Base-by-base conservation (phyloP, 2,329 filamentous ascomycete genomes). In the Pseudophaeomoniella oleicola region DNA sequence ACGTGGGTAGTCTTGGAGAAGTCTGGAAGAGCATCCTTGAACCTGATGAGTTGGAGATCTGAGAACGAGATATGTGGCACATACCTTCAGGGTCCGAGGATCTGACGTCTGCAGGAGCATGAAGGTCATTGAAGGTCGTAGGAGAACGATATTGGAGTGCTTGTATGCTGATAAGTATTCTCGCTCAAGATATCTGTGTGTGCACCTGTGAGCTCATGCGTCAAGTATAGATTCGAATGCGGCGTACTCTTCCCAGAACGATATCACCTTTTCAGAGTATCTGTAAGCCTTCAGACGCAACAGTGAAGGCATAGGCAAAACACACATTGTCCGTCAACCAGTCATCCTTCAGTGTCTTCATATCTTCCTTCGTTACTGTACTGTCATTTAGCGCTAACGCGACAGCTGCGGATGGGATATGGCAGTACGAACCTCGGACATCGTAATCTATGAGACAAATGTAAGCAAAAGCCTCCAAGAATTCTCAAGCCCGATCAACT, bases 181-280 rank as follows among this genome's bases (percentile, higher is more conserved):
- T 43, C 78, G 83, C 59, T 98, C 90, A 45, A 98, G 76, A 55
- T 82, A 87, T 62, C 78, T 63, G 43, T 17, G 34, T 35, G 37
- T 35, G 27, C 29, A 32, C 16, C 40, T 46, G 40, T 46, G 39
- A 36, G 40, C 41, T 34, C 34, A 32, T 19, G 30, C 34, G 2
- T 45, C 37, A 16, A 10, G 37, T 37, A 36, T 32, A 30, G 14
- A 27, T 39, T 35, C 22, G 34, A 19, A n/a, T n/a, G n/a, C n/a
- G n/a, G 58, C 64, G 49, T 76, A 93, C 71, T 96, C 88, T 70
- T 96, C 83, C 88, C 90, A 98, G 56, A 98, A 96, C 35, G 85
- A 80, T 46, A 98, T 96, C 49, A 86, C 87, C 82, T 88, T 47
- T 32, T 35, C 16, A 17, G 18, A 19, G n/a, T 6, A 19, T 16